A percentile compares a stretch with the other conserved stretches of the same genome.
Evolutionary conservation across 352 stramenopile genomes (phyloP).

Genomic region (Pythium folliculosum): DNA sequence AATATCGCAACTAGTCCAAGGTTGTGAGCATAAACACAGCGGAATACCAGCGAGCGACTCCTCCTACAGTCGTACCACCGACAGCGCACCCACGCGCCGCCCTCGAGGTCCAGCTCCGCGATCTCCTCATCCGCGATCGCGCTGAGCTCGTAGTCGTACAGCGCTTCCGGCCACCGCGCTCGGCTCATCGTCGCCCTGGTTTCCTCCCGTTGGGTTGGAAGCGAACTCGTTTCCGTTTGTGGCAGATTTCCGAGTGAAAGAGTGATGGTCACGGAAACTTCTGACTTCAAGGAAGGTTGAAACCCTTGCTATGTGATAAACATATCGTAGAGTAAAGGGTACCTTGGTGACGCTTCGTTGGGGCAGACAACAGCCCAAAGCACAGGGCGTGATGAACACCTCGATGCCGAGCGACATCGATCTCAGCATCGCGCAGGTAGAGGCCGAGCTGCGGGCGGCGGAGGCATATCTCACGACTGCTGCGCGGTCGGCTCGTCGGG

Average conservation of each 20-base stretch:
- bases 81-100: slow-evolving; percentile 56
- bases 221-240: neutral
- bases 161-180: slow-evolving; percentile 34
- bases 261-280: slow-evolving; percentile 64
- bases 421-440: slow-evolving; percentile 59
- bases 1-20: neutral
- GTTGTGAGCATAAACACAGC: neutral
- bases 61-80: slow-evolving; percentile 1
- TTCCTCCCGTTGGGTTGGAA: neutral
- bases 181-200: neutral
- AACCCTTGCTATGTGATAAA: slow-evolving; percentile 13
- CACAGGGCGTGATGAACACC: neutral
- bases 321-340: slow-evolving; percentile 7
- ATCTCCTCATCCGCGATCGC: slow-evolving; percentile 41
- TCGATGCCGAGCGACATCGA: slow-evolving; percentile 5
- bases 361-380: neutral
- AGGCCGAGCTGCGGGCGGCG: slow-evolving; percentile 62
- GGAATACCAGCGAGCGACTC: neutral
- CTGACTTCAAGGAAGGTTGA: slow-evolving; percentile 22
- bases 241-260: neutral
- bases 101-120: slow-evolving; percentile 44
- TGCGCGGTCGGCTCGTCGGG: neutral
- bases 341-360: slow-evolving; percentile 23
- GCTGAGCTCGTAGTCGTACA: slow-evolving; percentile 57
- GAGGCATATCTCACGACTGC: slow-evolving; percentile 54